Percentiles rank a stretch among this genome's conserved stretches.
Evolutionary conservation across 208 protist genomes (phyloP).

Genomic region (Leishmania gerbilli): DNA sequence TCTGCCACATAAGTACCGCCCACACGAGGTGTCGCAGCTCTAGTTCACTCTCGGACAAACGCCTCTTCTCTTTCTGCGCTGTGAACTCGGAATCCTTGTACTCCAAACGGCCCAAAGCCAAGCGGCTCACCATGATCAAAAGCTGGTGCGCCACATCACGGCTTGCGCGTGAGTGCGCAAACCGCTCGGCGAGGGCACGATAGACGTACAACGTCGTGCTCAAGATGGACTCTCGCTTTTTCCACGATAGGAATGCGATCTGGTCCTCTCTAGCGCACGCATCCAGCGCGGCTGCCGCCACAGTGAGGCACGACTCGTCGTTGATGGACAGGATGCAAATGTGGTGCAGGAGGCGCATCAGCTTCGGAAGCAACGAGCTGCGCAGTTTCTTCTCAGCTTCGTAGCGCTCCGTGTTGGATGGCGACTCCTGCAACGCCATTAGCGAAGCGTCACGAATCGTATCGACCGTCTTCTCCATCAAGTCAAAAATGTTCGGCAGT

Average conservation of each 20-base stretch:
- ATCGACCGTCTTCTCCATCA: background rate
- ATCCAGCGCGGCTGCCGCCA: background rate
- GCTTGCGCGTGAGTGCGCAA: conserved; percentile 21
- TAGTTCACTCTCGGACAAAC: background rate
- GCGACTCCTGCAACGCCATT: background rate
- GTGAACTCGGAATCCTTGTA: background rate
- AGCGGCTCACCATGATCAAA: conserved; percentile 24
- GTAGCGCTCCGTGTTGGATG: background rate
- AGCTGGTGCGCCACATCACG: conserved; percentile 33
- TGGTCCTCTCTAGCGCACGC: conserved; percentile 10
- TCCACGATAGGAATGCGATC: conserved; percentile 1
- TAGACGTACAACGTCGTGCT: conserved; percentile 9
- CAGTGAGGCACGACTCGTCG: conserved; percentile 2
- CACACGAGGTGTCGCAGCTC: background rate
- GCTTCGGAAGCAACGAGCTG: background rate
- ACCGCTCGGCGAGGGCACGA: conserved; percentile 25
- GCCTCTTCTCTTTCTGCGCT: background rate
- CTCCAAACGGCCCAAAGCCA: conserved; percentile 1
- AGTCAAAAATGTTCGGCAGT: background rate
- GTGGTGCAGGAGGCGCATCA: conserved; percentile 6
- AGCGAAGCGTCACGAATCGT: background rate
- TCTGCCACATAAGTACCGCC: conserved; percentile 24
- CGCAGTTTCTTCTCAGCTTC: conserved; percentile 2
- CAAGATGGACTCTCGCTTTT: background rate
- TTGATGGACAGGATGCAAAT: background rate